These are phyloP conservation scores for Aspergillus uvarum DNA, from an alignment of 2,329 filamentous ascomycete species.

Conservation along the genomic window DNA sequence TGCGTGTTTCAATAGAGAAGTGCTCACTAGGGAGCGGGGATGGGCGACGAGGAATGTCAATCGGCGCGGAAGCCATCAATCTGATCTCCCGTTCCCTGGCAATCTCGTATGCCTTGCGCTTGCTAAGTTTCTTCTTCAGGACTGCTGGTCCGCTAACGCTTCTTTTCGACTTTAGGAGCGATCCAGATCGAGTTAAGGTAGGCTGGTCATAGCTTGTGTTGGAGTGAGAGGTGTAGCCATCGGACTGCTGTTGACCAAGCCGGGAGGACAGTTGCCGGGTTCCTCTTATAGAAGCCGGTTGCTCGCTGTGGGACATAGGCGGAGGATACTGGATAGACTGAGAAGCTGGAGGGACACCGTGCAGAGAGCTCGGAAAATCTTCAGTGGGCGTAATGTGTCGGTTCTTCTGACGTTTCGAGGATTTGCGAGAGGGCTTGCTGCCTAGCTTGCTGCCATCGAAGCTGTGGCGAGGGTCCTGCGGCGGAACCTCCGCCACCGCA, in stretches of 20 bases:
- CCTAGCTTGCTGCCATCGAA: constrained; percentile 27
- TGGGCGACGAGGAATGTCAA: constrained; percentile 62
- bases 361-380: constrained; percentile 17
- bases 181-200: constrained; percentile 47
- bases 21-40: constrained; percentile 60
- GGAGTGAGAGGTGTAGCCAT: constrained; percentile 35
- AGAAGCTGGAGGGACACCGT: constrained; percentile 12
- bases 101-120: constrained; percentile 71
- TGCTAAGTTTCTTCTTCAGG: constrained; percentile 70
- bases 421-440: constrained; percentile 35
- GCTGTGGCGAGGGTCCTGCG: constrained; percentile 32
- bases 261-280: constrained; percentile 10
- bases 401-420: constrained; percentile 36
- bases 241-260: constrained; percentile 10
- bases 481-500: constrained; percentile 40
- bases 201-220: constrained; percentile 42
- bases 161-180: constrained; percentile 58
- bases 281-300: constrained; percentile 19
- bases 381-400: constrained; percentile 30
- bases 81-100: constrained; percentile 84
- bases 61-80: constrained; percentile 70
- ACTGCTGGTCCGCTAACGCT: constrained; percentile 57
- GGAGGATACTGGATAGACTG: constrained; percentile 21
- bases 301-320: constrained; percentile 24
- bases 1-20: constrained; percentile 58